phyloP scores from a whole-genome alignment of 768 basidiomycete species.

The Astraeus odoratus region DNA sequence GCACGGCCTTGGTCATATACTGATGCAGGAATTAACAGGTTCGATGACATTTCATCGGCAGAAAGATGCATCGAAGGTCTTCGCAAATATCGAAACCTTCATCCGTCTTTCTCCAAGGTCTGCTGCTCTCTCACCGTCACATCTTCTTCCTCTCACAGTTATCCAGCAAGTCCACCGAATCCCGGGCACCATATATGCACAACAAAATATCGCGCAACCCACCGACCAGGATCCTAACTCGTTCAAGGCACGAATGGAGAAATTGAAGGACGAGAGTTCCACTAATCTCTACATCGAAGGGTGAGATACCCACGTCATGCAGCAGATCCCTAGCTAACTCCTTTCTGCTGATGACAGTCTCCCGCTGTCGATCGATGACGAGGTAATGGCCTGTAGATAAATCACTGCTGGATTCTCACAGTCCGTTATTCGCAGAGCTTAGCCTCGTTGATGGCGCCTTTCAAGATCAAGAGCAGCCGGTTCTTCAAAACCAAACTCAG shows the following conservation, averaged over 20 bases:
- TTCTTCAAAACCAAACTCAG: slow-evolving; percentile 78
- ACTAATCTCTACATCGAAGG: slow-evolving; percentile 83
- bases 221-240: slow-evolving; percentile 30
- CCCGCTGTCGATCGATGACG: slow-evolving; percentile 63
- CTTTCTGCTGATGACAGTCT: no score
- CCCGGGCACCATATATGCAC: slow-evolving; percentile 63
- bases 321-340: no score
- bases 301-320: slow-evolving; percentile 20
- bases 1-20: neutral
- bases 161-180: slow-evolving; percentile 70
- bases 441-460: slow-evolving; percentile 56
- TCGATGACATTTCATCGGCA: slow-evolving; percentile 58
- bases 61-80: slow-evolving; percentile 69
- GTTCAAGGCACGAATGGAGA: slow-evolving; percentile 80
- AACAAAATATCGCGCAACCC: slow-evolving; percentile 18
- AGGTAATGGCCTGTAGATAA: slow-evolving; percentile 27
- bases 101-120: slow-evolving; percentile 86
- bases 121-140: slow-evolving; percentile 2
- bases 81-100: slow-evolving; percentile 66
- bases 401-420: neutral
- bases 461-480: slow-evolving; percentile 66
- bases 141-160: slow-evolving; percentile 1
- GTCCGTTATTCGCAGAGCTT: slow-evolving; percentile 49
- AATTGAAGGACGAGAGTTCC: slow-evolving; percentile 53
- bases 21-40: slow-evolving; percentile 36